phyloP scores from a whole-genome alignment of 176 grass and related monocot species.

The Carex pumila region DNA sequence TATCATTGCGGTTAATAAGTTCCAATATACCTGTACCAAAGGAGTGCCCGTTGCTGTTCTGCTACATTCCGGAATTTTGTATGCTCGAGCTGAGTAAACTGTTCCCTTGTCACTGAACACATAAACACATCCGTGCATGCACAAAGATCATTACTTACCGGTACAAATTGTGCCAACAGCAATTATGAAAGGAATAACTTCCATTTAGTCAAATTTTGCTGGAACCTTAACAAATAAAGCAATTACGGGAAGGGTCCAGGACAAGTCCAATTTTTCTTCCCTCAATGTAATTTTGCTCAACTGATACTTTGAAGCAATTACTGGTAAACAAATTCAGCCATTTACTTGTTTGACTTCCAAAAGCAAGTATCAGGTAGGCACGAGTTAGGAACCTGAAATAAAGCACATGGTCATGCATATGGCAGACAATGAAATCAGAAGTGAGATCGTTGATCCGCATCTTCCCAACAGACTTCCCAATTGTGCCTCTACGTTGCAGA shows the following conservation, averaged over 20 bases:
- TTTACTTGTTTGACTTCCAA: slow-evolving; percentile 8
- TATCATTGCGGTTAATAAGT: not conserved
- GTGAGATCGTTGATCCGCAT: slow-evolving; percentile 85
- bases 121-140: not conserved
- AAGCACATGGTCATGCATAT: slow-evolving; percentile 80
- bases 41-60: slow-evolving; percentile 81
- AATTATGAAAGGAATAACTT: not conserved
- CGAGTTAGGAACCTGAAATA: slow-evolving; percentile 77
- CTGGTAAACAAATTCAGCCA: not conserved
- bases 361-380: not conserved
- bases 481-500: slow-evolving; percentile 79
- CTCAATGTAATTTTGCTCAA: not conserved
- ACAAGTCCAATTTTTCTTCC: not conserved
- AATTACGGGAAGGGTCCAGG: not conserved
- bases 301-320: not conserved
- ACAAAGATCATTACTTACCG: not conserved
- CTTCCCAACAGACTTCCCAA: slow-evolving; percentile 97
- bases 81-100: slow-evolving; percentile 89
- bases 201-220: not conserved
- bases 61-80: slow-evolving; percentile 88
- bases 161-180: not conserved
- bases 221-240: not conserved
- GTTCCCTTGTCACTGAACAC: slow-evolving; percentile 80
- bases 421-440: slow-evolving; percentile 93
- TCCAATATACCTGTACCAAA: slow-evolving; percentile 60